Conservation (phyloP, 106 monocot species). For the Apostasia shenzhenica region DNA sequence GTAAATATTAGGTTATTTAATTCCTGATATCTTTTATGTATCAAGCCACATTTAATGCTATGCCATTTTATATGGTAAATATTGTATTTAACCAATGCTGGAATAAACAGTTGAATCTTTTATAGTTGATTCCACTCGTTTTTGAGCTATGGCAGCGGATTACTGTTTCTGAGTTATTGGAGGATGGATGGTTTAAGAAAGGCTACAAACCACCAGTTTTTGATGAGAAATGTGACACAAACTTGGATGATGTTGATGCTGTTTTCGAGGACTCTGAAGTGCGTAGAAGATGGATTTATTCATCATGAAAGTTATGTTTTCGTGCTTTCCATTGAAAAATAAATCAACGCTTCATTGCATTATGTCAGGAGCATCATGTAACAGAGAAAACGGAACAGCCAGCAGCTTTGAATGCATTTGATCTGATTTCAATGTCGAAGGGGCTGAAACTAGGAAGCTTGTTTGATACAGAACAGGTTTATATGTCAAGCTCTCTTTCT, state of each 20-base stretch:
- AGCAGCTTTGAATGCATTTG: slow-evolving; percentile 87
- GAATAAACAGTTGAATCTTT: too few species aligned
- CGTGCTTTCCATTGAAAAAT: background rate
- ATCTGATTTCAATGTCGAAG: slow-evolving; percentile 87
- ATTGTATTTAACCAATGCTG: too few species aligned
- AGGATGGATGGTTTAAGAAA: slow-evolving; percentile 70
- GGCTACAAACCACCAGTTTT: slow-evolving; percentile 48
- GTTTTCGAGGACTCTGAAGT: slow-evolving; percentile 44
- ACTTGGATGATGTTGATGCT: slow-evolving; percentile 51
- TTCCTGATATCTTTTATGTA: too few species aligned
- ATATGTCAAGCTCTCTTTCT: background rate
- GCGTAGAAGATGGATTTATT: slow-evolving; percentile 6
- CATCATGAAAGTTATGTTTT: background rate
- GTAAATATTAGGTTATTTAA: too few species aligned
- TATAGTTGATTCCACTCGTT: too few species aligned
- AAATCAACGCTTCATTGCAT: background rate
- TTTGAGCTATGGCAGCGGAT: slow-evolving; percentile 33
- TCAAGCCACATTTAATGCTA: too few species aligned
- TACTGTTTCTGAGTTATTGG: slow-evolving; percentile 49
- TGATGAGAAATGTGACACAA: slow-evolving; percentile 45
- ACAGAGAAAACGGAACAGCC: slow-evolving; percentile 68
- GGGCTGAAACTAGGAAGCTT: slow-evolving; percentile 88
- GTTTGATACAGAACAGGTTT: slow-evolving; percentile 73
- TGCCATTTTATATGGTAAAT: too few species aligned
- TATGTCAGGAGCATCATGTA: slow-evolving; percentile 59